phyloP scores from a whole-genome alignment of 1,139 yeast genomes.

The Scheffersomyces quercinus region DNA sequence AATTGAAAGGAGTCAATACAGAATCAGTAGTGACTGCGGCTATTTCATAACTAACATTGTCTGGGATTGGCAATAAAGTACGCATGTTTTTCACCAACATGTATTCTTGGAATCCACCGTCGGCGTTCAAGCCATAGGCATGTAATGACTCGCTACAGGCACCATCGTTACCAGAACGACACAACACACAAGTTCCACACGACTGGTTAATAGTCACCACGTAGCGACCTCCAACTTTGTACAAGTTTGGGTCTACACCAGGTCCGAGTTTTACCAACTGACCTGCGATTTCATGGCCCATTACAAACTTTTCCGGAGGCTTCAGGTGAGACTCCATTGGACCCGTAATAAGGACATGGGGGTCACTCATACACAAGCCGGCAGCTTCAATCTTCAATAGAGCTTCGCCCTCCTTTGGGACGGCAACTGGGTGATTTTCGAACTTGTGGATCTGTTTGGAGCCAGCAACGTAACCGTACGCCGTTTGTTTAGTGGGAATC shows the following conservation, averaged over 20 bases:
- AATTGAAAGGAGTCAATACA: slow-evolving; percentile 53
- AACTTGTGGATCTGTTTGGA: slow-evolving; percentile 14
- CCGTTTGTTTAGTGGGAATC: slow-evolving; percentile 19
- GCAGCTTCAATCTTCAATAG: slow-evolving; percentile 52
- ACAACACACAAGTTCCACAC: slow-evolving; percentile 46
- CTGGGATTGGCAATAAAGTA: slow-evolving; percentile 47
- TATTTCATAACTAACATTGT: slow-evolving; percentile 40
- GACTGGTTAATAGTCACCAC: slow-evolving; percentile 37
- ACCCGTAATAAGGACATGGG: slow-evolving; percentile 40
- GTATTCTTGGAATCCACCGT: slow-evolving; percentile 56
- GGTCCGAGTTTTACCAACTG: slow-evolving; percentile 42
- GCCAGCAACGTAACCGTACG: slow-evolving; percentile 21
- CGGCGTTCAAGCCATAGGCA: slow-evolving; percentile 45
- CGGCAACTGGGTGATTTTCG: slow-evolving; percentile 34
- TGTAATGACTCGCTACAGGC: slow-evolving; percentile 24
- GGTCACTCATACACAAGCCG: slow-evolving; percentile 54
- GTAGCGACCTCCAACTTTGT: slow-evolving; percentile 36
- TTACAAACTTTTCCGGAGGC: slow-evolving; percentile 30
- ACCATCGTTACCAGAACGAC: slow-evolving; percentile 47
- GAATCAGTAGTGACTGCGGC: slow-evolving; percentile 56
- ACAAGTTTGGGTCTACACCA: slow-evolving; percentile 25
- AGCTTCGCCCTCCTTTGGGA: slow-evolving; percentile 37
- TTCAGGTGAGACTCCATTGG: slow-evolving; percentile 6
- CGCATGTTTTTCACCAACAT: slow-evolving; percentile 37
- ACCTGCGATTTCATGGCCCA: slow-evolving; percentile 65